phyloP scores from a whole-genome alignment of 1,139 yeast species.

The Geotrichum histeridarum region DNA sequence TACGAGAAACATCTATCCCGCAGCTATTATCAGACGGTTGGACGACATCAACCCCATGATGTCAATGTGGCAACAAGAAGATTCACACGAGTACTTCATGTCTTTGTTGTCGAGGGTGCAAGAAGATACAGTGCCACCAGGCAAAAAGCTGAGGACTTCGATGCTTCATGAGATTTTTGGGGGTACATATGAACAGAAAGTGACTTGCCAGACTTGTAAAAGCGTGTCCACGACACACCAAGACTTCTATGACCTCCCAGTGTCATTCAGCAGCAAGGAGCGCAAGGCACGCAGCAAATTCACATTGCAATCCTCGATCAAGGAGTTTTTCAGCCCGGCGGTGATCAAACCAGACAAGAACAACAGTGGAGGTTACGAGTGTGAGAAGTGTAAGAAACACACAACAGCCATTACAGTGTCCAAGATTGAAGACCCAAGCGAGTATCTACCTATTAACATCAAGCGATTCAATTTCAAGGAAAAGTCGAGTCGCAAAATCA shows the following conservation, averaged over 20 bases:
- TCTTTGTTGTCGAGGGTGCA: constrained; percentile 80
- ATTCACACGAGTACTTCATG: constrained; percentile 95
- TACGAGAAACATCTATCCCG: constrained; percentile 48
- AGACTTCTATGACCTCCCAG: constrained; percentile 86
- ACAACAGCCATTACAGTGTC: constrained; percentile 75
- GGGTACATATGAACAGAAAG: constrained; percentile 77
- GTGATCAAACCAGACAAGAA: constrained; percentile 63
- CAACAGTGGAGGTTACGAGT: constrained; percentile 62
- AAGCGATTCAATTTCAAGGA: constrained; percentile 63
- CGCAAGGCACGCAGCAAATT: constrained; percentile 51
- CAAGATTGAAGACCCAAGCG: constrained; percentile 77
- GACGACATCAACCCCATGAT: constrained; percentile 91
- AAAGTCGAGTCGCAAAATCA: constrained; percentile 70
- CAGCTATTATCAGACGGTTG: constrained; percentile 62
- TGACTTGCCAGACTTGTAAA: constrained; percentile 74
- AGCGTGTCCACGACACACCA: constrained; percentile 84
- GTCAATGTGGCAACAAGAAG: constrained; percentile 97
- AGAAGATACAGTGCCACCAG: constrained; percentile 88
- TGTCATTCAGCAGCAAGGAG: constrained; percentile 38
- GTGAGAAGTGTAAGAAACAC: constrained; percentile 77
- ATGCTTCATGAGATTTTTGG: constrained; percentile 91
- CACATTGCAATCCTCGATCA: constrained; percentile 66
- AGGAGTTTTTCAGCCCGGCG: constrained; percentile 79
- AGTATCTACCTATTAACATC: constrained; percentile 76
- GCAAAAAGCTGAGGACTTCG: constrained; percentile 72